Evolutionary conservation across 768 basidiomycete species (phyloP), one percentile per base, ranked within the genome.

Genomic region (Russula ochroleuca): DNA sequence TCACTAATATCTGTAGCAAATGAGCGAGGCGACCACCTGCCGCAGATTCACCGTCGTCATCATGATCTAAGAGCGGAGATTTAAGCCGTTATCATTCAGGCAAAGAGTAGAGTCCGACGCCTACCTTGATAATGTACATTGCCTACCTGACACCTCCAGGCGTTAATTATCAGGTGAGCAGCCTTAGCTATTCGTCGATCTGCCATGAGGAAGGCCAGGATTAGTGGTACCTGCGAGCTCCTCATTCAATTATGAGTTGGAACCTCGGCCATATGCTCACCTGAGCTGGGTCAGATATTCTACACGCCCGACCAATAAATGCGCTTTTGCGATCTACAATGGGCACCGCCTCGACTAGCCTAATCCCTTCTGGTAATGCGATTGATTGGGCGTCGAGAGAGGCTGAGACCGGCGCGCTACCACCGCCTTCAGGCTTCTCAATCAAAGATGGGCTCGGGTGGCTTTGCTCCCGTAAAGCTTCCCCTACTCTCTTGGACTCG

Each of bases 1-100:
- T 33, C 14, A 68, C 68, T 33, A 68, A 56, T 40, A 68, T 64
- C 40, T 68, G 68, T 5, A 99, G 76, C 2, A 99, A 80, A 73
- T 98, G 95, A 0, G 92, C 92, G 23, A 98, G 76, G 19, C 96
- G 83, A 48, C 89, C 86, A 5, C 96, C 96, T 21, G 96, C 96
- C 1, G 92, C 94, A 0, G 89, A 86, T 76, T 99, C 96, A 1
- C 94, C 92, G 62, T 98, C 91, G 64, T 98, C 95, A 61, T 95
- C 92, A 63, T 97, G 95, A 70, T 98, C 95, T 93, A 67, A 35
- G 48, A 47, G 33, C 41, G 6, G 25, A 8, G 6, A 21, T 47
- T 33, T 52, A 14, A 14, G 37, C 28, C 28, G 28, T 28, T 28
- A 28, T 23, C 10, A 13, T 35, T 14, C 25, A 47, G 51, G 28